Base-by-base conservation (phyloP, 2,329 filamentous ascomycete genomes). In the Didymella exigua region DNA sequence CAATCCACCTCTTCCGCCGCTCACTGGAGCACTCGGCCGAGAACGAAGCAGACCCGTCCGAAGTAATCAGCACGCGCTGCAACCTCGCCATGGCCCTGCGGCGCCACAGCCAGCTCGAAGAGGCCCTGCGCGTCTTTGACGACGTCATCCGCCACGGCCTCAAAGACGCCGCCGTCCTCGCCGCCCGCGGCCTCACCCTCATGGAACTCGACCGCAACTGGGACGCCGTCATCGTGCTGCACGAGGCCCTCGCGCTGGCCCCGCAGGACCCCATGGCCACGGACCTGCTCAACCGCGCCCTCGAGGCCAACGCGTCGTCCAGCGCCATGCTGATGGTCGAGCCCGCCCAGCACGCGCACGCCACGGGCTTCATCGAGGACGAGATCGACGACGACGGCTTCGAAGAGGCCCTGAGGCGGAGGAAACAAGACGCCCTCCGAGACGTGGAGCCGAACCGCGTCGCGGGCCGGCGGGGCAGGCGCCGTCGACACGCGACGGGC, bases 61-160 rank as follows among this genome's bases (percentile, higher is more conserved):
- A 93, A 1, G 96, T 90, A 87, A 79, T 96, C 2, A 86, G 91
- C 2, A 93, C 90, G 0, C 86, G 92, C 33, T 90, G 90, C 4
- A 99, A 99, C 67, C 82, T 99, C 14, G 96, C 88, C 0, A 95
- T 99, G 71, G 89, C 93, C 0, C 88, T 92, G 59, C 86, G 95
- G 48, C 87, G 91, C 16, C 77, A 89, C 50, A 83, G 87, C 1
- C 81, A 85, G 52, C 86, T 88, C 62, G 82, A 87, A 26, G 85
- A 89, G 48, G 89, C 93, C 0, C 81, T 98, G 10, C 82, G 81
- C 1, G 85, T 93, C 69, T 98, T 97, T 66, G 90, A 97, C 60
- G 88, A 93, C 67, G 95, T 96, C 26, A 82, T 97, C 26, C 83
- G 93, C 11, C 85, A 90, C 41, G 91, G 91, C 23, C 89, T 89